Evolutionary conservation across 2,329 filamentous ascomycete species (phyloP).

Genomic region (Blastomyces percursus): DNA sequence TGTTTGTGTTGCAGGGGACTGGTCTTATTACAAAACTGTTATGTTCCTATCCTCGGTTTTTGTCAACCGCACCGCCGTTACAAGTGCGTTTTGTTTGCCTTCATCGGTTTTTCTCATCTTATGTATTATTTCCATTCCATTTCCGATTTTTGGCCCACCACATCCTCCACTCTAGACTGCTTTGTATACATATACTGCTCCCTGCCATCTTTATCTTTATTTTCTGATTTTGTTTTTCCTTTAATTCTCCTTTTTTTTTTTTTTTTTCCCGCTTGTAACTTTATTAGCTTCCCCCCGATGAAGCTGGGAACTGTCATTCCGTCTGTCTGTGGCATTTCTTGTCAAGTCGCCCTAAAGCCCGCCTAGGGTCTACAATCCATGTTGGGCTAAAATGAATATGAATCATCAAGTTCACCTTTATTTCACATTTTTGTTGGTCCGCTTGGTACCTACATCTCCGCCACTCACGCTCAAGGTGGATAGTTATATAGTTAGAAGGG

Average conservation of each 20-base stretch:
- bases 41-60: neutral
- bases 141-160: neutral
- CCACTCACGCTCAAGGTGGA: neutral
- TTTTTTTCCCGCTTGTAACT: neutral
- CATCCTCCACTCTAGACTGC: constrained; percentile 1
- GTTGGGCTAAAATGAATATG: neutral
- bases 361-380: neutral
- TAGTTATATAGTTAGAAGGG: neutral
- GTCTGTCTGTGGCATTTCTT: no score
- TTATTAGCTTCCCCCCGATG: no score
- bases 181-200: neutral
- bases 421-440: neutral
- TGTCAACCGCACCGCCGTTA: neutral
- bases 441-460: neutral
- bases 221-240: neutral
- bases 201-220: neutral
- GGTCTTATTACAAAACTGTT: neutral
- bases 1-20: neutral
- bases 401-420: neutral
- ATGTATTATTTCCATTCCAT: neutral
- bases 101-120: neutral
- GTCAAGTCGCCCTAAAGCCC: neutral
- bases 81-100: neutral
- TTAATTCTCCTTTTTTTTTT: neutral
- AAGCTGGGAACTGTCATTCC: no score